Evolutionary conservation across 345 rosid species (phyloP), one percentile per base, ranked within the genome.

Genomic region (Eucalyptus albens): DNA sequence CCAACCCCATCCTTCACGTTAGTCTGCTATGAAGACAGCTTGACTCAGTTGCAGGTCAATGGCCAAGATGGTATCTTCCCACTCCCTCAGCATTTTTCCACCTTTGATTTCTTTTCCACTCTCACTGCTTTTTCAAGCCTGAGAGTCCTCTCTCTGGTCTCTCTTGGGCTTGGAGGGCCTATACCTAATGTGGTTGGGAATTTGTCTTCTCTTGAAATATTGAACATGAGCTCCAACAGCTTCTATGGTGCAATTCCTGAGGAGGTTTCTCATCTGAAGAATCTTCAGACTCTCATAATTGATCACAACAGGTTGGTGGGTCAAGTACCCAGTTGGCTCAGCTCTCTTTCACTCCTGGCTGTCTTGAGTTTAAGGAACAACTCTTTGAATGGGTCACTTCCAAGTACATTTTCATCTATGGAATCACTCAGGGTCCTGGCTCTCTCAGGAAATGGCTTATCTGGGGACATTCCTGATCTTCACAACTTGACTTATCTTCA

Each of bases 91-190:
- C 86, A 42, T 27, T 92, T 94, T 88, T 91, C 95, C 50, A 81
- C 91, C 60, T 91, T 87, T 15, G 89, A 90, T 59, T 89, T 94
- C 56, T 94, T 94, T 89, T 87, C 67, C 50, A 77, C 91, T 50
- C 89, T 95, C 47, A 91, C 89, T 44, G 16, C 88, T 59, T 88
- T 94, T 49, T 87, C 95, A 26, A 91, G 89, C 91, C 90, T 95
- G 85, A 94, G 93, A 90, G 97, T 95, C 29, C 90, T 95, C n/a
- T 91, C 96, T 81, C 53, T 95, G 90, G 95, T 93, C 89, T 94
- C 96, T 81, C 86, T 95, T 56, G 95, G 95, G 45, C 88, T 94
- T 14, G 86, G 90, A 89, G 96, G 97, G 6, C 90, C 95, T 29
- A 88, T 95, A 27, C 96, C 96, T 88, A 83, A 56, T 24, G 90